Base-by-base conservation (phyloP, 305 asterid genomes). In the Fraxinus floribunda region DNA sequence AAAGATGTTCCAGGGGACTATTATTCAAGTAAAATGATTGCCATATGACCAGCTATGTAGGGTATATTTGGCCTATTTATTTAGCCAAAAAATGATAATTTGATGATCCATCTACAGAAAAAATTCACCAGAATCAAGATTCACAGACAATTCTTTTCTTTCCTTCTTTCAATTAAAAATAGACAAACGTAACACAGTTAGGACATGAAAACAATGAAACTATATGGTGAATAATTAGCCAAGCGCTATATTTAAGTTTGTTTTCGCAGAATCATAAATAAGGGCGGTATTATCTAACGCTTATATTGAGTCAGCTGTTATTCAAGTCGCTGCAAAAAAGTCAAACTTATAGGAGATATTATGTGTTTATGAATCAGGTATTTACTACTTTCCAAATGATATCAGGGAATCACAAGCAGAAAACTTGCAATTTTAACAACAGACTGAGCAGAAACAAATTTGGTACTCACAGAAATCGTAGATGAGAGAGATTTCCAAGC, bases 401-500 rank as follows among this genome's bases (percentile, higher is more conserved):
- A 18, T n/a, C 39, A 70, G 16, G 34, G 26, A 76, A 46, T 34
- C 38, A 29, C 22, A 46, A 30, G 7, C 55, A 46, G 62, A 30
- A 44, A 22, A 64, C 73, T 64, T 64, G 39, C 16, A 38, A 32
- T 46, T 52, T 74, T 39, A 22, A 55, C 77, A 79, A 39, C 52
- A 46, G 62, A 38, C 16, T 66, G 60, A n/a, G 24, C 36, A 60
- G 30, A 34, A 18, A 76, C 20, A 26, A 79, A 79, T 34, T 75
- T 72, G 81, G 85, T 75, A 88, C 98, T 88, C 90, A 92, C 99
- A 97, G 93, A 88, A 82, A 78, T 89, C 85, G 90, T 76, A 97
- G 81, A 82, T 89, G 90, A 78, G 87, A 80, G 80, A 97, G 95
- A 72, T 88, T 89, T 84, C 97, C 98, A 81, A 97, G 91, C 88